These are phyloP conservation scores for Omphalotus guepiniiformis DNA, from an alignment of 768 basidiomycete genomes.

Conservation along the genomic window DNA sequence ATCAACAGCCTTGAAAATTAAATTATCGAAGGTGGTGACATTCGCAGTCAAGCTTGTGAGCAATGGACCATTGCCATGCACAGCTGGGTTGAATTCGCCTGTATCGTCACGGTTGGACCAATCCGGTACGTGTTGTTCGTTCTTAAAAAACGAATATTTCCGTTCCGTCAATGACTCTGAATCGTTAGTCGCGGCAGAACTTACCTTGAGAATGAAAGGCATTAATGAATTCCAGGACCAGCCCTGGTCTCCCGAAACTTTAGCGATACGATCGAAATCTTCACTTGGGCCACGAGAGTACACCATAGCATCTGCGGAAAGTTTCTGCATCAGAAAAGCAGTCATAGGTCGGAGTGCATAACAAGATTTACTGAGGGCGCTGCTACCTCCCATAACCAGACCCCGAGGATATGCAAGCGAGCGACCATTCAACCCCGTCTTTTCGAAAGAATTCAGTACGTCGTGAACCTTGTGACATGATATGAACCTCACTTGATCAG, in stretches of 20 bases:
- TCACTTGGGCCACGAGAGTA: constrained; percentile 12
- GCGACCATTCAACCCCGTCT: neutral
- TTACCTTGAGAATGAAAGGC: constrained; percentile 9
- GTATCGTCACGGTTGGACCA: too few species aligned
- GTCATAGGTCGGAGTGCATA: neutral
- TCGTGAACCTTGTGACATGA: neutral
- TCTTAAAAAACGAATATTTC: too few species aligned
- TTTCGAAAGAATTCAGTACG: neutral
- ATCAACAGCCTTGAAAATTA: too few species aligned
- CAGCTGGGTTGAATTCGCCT: too few species aligned
- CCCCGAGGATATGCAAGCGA: neutral
- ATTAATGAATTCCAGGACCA: constrained; percentile 15
- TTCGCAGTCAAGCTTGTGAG: too few species aligned
- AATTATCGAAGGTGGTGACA: too few species aligned
- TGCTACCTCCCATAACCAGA: neutral
- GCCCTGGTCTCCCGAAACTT: constrained; percentile 9
- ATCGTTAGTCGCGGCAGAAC: too few species aligned
- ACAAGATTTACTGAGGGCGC: neutral
- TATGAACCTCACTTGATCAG: neutral
- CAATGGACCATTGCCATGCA: too few species aligned
- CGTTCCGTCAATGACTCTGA: too few species aligned
- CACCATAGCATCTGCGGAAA: neutral
- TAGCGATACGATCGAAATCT: constrained; percentile 12
- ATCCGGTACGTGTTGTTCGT: too few species aligned
- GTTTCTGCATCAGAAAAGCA: neutral